phyloP scores from a whole-genome alignment of 495 filamentous ascomycete species.

The Aspergillus homomorphus region DNA sequence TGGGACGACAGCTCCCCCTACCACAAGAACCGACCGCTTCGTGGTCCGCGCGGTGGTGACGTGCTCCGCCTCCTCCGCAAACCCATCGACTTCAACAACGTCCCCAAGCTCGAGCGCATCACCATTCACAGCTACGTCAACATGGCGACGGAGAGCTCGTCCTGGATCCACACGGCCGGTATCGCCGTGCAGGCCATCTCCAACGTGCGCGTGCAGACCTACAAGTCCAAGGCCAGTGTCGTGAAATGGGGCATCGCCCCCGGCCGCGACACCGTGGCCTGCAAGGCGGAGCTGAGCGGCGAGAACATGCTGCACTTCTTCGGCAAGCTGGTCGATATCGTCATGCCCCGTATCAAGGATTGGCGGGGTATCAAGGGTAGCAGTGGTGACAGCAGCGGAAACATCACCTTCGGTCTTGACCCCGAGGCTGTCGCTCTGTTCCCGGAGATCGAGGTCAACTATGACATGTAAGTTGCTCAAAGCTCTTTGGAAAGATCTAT shows the following conservation, averaged over 20 bases:
- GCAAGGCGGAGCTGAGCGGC: slow-evolving; percentile 67
- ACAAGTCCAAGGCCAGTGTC: slow-evolving; percentile 64
- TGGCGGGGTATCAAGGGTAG: slow-evolving; percentile 77
- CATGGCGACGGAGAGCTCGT: slow-evolving; percentile 56
- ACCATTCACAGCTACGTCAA: slow-evolving; percentile 73
- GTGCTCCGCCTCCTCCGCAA: slow-evolving; percentile 68
- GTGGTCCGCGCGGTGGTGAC: slow-evolving; percentile 73
- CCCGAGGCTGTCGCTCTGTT: slow-evolving; percentile 73
- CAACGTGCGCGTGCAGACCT: slow-evolving; percentile 67
- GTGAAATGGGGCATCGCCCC: slow-evolving; percentile 60
- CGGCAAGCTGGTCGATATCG: slow-evolving; percentile 78
- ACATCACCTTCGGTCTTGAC: slow-evolving; percentile 75
- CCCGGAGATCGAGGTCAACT: slow-evolving; percentile 90
- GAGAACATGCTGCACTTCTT: slow-evolving; percentile 87
- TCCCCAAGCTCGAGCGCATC: slow-evolving; percentile 77
- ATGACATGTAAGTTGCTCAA: slow-evolving; percentile 67
- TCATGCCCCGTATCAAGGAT: slow-evolving; percentile 92
- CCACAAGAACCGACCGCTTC: slow-evolving; percentile 82
- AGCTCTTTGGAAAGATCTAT: neutral
- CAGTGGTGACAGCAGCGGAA: slow-evolving; percentile 80
- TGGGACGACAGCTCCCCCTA: slow-evolving; percentile 94
- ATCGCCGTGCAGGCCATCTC: slow-evolving; percentile 84
- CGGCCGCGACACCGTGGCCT: slow-evolving; percentile 49
- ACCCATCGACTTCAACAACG: slow-evolving; percentile 77
- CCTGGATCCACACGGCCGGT: slow-evolving; percentile 72